A percentile compares a stretch with the other conserved stretches of the same genome.
phyloP scores from a whole-genome alignment of 805 yeast genomes.

The Schwanniomyces sp. region DNA sequence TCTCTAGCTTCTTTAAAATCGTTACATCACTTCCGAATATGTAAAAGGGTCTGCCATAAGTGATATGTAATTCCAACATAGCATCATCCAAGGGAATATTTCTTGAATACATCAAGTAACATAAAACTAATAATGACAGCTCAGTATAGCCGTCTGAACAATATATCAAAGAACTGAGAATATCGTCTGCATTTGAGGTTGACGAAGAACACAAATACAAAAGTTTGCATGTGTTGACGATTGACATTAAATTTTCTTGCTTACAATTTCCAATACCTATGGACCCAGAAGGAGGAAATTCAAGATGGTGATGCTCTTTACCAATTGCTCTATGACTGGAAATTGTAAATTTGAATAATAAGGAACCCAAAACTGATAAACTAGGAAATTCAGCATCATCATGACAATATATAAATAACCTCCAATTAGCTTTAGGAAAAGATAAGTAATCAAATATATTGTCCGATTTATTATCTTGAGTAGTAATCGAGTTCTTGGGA shows the following conservation, averaged over 20 bases:
- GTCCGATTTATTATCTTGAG: conserved; percentile 23
- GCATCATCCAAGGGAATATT: conserved; percentile 64
- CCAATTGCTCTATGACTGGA: conserved; percentile 20
- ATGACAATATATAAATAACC: conserved; percentile 55
- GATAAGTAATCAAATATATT: conserved; percentile 21
- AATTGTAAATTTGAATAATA: conserved; percentile 32
- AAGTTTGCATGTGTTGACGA: conserved; percentile 69
- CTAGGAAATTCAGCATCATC: conserved; percentile 59
- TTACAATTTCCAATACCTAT: conserved; percentile 71
- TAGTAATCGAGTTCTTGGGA: conserved; percentile 51
- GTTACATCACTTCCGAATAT: conserved; percentile 75
- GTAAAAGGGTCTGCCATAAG: conserved; percentile 77
- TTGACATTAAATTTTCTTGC: conserved; percentile 58
- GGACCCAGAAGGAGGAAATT: conserved; percentile 85
- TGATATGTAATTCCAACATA: conserved; percentile 58
- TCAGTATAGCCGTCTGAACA: conserved; percentile 95
- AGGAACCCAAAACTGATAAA: conserved; percentile 32
- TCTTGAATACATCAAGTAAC: conserved; percentile 70
- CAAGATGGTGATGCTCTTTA: conserved; percentile 32
- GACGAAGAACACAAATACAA: conserved; percentile 44
- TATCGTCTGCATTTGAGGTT: conserved; percentile 30
- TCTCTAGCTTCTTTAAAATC: conserved; percentile 63
- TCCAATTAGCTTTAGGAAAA: conserved; percentile 56
- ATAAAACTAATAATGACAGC: conserved; percentile 70
- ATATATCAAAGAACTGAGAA: conserved; percentile 55